Percentiles rank a stretch among this genome's conserved stretches.
Evolutionary conservation across 495 filamentous ascomycete genomes (phyloP).

Genomic region (Penicillium antarcticum): DNA sequence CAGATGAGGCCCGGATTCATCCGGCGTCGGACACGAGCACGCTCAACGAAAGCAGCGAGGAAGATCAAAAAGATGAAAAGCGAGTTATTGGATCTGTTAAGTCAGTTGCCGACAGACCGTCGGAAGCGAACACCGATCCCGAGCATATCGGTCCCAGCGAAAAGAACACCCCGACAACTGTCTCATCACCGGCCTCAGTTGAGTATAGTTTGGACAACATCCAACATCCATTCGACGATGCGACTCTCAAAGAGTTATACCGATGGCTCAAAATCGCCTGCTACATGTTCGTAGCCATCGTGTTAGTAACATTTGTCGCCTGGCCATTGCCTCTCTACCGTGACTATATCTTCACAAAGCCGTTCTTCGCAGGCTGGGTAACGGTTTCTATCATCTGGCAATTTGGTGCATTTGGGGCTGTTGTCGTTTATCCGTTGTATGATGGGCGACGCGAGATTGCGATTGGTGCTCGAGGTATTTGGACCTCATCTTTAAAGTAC

Average conservation of each 20-base stretch:
- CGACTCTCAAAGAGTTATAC: constrained; percentile 28
- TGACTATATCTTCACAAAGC: constrained; percentile 41
- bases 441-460: constrained; percentile 39
- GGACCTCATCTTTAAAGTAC: constrained; percentile 13
- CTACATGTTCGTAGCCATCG: constrained; percentile 35
- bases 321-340: constrained; percentile 46
- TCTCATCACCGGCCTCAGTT: background rate
- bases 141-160: constrained; percentile 6
- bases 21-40: constrained; percentile 11
- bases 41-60: constrained; percentile 8
- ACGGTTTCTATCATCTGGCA: constrained; percentile 47
- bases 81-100: background rate
- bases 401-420: constrained; percentile 39
- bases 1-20: constrained; percentile 22
- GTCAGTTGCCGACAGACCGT: background rate
- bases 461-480: constrained; percentile 23
- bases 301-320: constrained; percentile 36
- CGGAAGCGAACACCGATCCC: constrained; percentile 6
- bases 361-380: constrained; percentile 46
- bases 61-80: background rate
- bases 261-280: constrained; percentile 38
- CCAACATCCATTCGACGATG: constrained; percentile 32
- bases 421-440: constrained; percentile 44
- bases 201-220: constrained; percentile 23
- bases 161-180: background rate